Percentiles rank a stretch among this genome's conserved stretches.
phyloP scores from a whole-genome alignment of 2,329 filamentous ascomycete species.

The Pseudogymnoascus sp. region DNA sequence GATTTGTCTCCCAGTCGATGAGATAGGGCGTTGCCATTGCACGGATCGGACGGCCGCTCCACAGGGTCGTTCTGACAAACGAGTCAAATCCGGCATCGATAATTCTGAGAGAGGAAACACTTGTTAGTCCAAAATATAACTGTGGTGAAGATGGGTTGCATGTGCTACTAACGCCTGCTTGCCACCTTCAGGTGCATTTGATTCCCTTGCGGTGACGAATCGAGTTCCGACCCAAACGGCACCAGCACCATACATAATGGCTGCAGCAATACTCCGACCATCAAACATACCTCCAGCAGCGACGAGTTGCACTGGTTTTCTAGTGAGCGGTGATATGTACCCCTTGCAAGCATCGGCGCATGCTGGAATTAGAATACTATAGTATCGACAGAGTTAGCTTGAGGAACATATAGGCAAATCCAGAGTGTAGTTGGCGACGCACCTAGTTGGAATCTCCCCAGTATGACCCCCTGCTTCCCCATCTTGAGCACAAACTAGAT shows the following conservation, averaged over 20 bases:
- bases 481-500: constrained; percentile 97
- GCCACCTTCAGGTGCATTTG: constrained; percentile 84
- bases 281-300: constrained; percentile 92
- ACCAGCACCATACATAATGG: constrained; percentile 84
- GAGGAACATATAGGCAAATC: not conserved
- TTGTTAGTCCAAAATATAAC: not conserved
- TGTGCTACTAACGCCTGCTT: constrained; percentile 62
- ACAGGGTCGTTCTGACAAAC: constrained; percentile 90
- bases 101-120: not conserved
- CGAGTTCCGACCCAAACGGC: constrained; percentile 96
- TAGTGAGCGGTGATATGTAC: constrained; percentile 78
- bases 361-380: constrained; percentile 82
- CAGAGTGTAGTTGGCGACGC: not conserved
- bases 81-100: constrained; percentile 77
- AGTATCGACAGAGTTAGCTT: constrained; percentile 30
- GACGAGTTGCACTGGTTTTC: constrained; percentile 78
- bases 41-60: constrained; percentile 81
- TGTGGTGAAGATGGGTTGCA: not conserved
- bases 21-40: constrained; percentile 90
- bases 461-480: constrained; percentile 96
- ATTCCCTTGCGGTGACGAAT: constrained; percentile 90
- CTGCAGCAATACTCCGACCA: constrained; percentile 79
- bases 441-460: constrained; percentile 79
- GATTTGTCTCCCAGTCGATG: constrained; percentile 86
- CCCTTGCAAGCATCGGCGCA: constrained; percentile 75